Evolutionary conservation across 1,284 basidiomycete genomes (phyloP), one percentile per base, ranked within the genome.

Genomic region (Inonotus hispidus): DNA sequence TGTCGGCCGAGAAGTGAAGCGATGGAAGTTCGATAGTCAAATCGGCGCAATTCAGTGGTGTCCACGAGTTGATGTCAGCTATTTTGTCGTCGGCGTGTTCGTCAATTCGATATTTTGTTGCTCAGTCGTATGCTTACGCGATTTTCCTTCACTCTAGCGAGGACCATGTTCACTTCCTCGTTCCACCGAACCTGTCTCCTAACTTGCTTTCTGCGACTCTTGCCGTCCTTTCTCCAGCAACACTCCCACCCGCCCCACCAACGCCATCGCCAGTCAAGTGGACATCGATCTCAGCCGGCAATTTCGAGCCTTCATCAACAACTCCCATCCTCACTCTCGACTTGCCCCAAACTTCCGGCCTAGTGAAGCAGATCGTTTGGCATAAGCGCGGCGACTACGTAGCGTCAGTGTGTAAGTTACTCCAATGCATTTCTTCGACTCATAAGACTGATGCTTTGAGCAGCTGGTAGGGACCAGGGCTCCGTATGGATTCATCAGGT

Each of bases 351-450:
- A 79, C 79, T 10, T 91, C 93, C 16, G 93, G 92, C 6, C 78
- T 90, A 52, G 84, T 90, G 8, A 92, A 87, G 71, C 92, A 97
- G 69, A 81, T 98, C 14, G 75, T 88, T 39, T 99, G 95, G 95
- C 97, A 99, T 74, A 81, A 89, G 64, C 88, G 90, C 70, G 97
- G 97, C 57, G 97, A 99, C 74, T 99, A 99, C 72, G 82, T 99
- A 67, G 87, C 96, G 58, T 95, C 92, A 54, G 94, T 99, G 60
- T 86, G 87, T 90, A 71, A 73, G 89, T 81, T 49, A 58, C 49
- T 27, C 63, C 52, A 47, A 59, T 56, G 35, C 56, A 19, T 14
- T 25, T 41, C 55, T 27, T 58, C 53, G 37, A 29, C 58, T 45
- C 37, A n/a, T 45, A 29, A 23, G 60, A 62, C 58, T 37, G 60